Percentiles rank a stretch among this genome's conserved stretches.
Conservation (phyloP, 768 basidiomycete species). For the Chalciporus chontae region DNA sequence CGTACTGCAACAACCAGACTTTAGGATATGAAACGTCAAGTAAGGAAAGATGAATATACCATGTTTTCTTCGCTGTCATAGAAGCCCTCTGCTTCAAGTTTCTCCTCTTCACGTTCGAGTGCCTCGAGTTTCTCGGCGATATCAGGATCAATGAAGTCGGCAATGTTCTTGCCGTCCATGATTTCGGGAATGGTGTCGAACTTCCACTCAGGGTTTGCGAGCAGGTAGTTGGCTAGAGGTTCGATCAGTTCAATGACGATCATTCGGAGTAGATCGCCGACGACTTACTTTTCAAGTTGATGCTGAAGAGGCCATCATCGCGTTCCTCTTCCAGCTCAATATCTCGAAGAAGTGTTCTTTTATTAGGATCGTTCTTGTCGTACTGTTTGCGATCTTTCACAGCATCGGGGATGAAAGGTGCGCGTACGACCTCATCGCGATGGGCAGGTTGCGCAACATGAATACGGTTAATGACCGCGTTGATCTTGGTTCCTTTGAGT, state of each 20-base stretch:
- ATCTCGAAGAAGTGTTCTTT: constrained; percentile 71
- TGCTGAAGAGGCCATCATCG: constrained; percentile 87
- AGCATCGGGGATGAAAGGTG: constrained; percentile 85
- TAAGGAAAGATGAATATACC: constrained; percentile 39
- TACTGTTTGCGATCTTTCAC: constrained; percentile 77
- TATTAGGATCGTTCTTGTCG: constrained; percentile 83
- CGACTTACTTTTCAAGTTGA: constrained; percentile 78
- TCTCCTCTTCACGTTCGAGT: constrained; percentile 94
- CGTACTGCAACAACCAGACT: constrained; percentile 29
- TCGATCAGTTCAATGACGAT: constrained; percentile 1
- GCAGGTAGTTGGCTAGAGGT: constrained; percentile 78
- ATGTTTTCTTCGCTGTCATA: constrained; percentile 89
- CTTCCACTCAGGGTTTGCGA: constrained; percentile 92
- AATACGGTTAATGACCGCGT: constrained; percentile 89
- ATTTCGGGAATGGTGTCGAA: constrained; percentile 97
- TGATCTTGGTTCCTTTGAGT: constrained; percentile 90
- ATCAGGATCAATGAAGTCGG: constrained; percentile 98
- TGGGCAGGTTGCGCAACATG: constrained; percentile 92
- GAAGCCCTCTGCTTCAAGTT: constrained; percentile 90
- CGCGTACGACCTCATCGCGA: constrained; percentile 84
- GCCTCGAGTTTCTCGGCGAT: constrained; percentile 96
- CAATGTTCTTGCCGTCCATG: constrained; percentile 97
- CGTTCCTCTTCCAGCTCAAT: constrained; percentile 84
- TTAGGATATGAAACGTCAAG: not conserved
- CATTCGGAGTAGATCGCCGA: not conserved